These are phyloP conservation scores for Coemansia biformis DNA, from an alignment of 192 early-diverging fungal genomes.

Conservation along the genomic window DNA sequence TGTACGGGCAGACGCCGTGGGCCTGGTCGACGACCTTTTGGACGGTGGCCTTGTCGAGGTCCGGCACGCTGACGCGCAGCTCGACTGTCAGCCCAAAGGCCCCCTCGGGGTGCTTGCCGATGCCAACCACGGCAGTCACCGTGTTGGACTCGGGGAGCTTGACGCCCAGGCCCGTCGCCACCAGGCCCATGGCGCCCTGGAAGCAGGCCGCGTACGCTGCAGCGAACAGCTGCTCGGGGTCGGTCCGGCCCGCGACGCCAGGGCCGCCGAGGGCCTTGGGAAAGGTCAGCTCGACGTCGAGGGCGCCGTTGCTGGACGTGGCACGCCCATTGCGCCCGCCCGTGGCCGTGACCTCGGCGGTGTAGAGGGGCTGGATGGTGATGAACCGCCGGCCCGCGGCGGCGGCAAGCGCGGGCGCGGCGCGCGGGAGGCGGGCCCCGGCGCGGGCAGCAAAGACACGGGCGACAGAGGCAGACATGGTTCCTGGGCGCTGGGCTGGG, in stretches of 20 bases:
- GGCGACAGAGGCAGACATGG: conserved; percentile 24
- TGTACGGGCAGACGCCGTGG: conserved; percentile 56
- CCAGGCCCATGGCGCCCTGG: conserved; percentile 54
- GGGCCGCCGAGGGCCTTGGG: conserved; percentile 58
- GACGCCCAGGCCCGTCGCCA: conserved; percentile 44
- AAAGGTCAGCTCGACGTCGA: conserved; percentile 50
- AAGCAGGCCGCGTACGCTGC: conserved; percentile 58
- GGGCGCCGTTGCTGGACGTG: conserved; percentile 51
- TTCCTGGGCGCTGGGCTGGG: background rate
- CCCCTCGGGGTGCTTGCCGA: conserved; percentile 51
- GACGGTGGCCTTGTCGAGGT: conserved; percentile 41
- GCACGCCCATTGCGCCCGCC: conserved; percentile 56
- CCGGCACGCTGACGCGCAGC: conserved; percentile 46
- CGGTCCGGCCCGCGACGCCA: conserved; percentile 51
- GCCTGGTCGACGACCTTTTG: conserved; percentile 50
- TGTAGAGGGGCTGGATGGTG: conserved; percentile 55
- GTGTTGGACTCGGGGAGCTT: conserved; percentile 45
- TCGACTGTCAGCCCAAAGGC: conserved; percentile 53
- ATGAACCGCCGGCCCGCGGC: conserved; percentile 23
- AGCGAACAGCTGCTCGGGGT: conserved; percentile 57
- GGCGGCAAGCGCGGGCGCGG: conserved; percentile 3
- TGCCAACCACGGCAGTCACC: conserved; percentile 46
- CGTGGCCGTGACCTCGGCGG: conserved; percentile 51
- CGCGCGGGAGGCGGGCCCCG: conserved; percentile 10
- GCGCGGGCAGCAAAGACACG: conserved; percentile 30